Percentiles rank a stretch among this genome's conserved stretches.
phyloP scores from a whole-genome alignment of 2,329 filamentous ascomycete species.

The Aspergillus melleus region DNA sequence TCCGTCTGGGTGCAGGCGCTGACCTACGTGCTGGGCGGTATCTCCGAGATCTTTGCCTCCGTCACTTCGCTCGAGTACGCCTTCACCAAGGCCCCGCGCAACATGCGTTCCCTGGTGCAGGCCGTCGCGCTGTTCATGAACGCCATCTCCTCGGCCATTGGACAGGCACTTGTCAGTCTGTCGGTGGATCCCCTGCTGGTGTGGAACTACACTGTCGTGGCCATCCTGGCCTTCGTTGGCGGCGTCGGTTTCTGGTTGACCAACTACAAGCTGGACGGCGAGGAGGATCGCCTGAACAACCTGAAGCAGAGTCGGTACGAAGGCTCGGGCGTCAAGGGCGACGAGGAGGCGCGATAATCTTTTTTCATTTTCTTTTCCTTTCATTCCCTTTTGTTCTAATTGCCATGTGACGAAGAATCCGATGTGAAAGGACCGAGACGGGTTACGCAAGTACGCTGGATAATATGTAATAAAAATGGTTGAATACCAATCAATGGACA shows the following conservation, averaged over 20 bases:
- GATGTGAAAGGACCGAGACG: neutral
- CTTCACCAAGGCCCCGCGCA: conserved; percentile 73
- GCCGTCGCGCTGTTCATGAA: conserved; percentile 70
- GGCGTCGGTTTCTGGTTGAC: conserved; percentile 67
- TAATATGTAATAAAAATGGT: neutral
- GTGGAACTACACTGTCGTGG: conserved; percentile 70
- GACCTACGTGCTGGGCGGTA: conserved; percentile 54
- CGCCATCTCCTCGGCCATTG: conserved; percentile 67
- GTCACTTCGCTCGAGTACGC: conserved; percentile 72
- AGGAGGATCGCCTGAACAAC: conserved; percentile 67
- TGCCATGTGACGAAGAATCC: neutral
- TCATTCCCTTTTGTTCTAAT: neutral
- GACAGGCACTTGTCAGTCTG: conserved; percentile 66
- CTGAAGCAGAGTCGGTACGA: conserved; percentile 25
- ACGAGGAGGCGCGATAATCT: conserved; percentile 17
- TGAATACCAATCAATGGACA: neutral
- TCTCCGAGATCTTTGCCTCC: conserved; percentile 59
- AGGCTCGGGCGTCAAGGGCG: conserved; percentile 4
- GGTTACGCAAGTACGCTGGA: neutral
- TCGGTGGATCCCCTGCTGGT: conserved; percentile 65
- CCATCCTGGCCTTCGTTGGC: conserved; percentile 62
- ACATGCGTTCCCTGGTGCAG: conserved; percentile 76
- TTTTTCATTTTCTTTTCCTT: neutral
- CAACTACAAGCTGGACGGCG: conserved; percentile 63
- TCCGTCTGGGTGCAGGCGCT: conserved; percentile 60